These are phyloP conservation scores for Podosphaera xanthii DNA, from an alignment of 2,329 filamentous ascomycete species.

Conservation along the genomic window DNA sequence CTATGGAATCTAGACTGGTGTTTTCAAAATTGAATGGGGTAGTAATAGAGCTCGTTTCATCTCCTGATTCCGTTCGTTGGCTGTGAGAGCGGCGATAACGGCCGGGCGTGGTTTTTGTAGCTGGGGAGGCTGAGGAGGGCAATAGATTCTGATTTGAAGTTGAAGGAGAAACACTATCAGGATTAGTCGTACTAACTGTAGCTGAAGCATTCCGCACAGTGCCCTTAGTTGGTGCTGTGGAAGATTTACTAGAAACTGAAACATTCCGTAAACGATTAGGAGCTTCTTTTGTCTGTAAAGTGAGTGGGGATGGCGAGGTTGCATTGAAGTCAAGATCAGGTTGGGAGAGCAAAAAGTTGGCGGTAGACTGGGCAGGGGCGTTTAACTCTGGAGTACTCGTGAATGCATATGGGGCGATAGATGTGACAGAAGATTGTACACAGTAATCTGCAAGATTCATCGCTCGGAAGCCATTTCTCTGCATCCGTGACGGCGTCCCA, in stretches of 20 bases:
- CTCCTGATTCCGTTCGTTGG: constrained; percentile 23
- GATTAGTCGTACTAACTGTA: background rate
- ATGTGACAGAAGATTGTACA: constrained; percentile 24
- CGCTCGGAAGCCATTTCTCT: constrained; percentile 28
- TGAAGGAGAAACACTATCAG: background rate
- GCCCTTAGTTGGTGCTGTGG: background rate
- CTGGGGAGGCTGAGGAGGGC: constrained; percentile 18
- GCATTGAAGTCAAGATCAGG: constrained; percentile 19
- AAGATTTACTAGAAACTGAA: background rate
- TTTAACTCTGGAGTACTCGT: constrained; percentile 44
- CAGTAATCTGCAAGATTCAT: constrained; percentile 30
- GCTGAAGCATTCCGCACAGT: background rate
- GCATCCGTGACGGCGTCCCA: constrained; percentile 19
- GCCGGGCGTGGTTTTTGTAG: constrained; percentile 50
- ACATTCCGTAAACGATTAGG: background rate
- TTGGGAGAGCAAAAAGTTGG: constrained; percentile 25
- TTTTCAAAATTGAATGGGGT: background rate
- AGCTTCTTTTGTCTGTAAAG: background rate
- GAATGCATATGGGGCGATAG: constrained; percentile 58
- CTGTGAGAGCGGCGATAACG: constrained; percentile 51
- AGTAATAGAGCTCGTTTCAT: background rate
- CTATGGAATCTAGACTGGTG: constrained; percentile 14
- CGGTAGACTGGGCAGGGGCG: constrained; percentile 18
- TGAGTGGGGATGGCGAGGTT: background rate
- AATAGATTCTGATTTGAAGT: background rate